Base-by-base conservation (phyloP, 352 stramenopile species). In the Peronospora farinosa region DNA sequence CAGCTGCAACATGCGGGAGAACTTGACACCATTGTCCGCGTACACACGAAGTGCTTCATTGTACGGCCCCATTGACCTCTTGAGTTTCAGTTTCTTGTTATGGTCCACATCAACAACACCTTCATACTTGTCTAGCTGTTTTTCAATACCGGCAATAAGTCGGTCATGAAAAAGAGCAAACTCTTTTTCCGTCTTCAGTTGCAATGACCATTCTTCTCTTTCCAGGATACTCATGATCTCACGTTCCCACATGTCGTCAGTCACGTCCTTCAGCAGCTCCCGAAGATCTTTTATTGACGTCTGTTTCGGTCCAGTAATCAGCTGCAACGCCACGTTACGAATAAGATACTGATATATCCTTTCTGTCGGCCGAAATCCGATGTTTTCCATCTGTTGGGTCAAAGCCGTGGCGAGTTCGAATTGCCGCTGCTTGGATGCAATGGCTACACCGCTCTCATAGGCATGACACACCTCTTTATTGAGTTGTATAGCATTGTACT, bases 371-470 rank as follows among this genome's bases (percentile, higher is more conserved):
- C 33, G 43, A 31, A 74, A 51, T 0, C 52, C 65, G 10, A 86
- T 47, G 33, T 48, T 10, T 51, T 74, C 60, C 65, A 86, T 77
- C 62, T 88, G 76, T 27, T 58, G 31, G 19, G 67, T 52, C 7
- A 86, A 57, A 15, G 41, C 63, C 17, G 44, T 51, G 7, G 71
- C 72, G 12, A 87, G 36, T 5, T 65, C 49, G 28, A 86, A 83
- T 48, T 90, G 73, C 21, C 65, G 62, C 57, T 90, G 78, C 64
- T 90, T 90, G 46, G 68, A 69, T 12, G 76, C 68, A 48, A 90
- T 86, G 9, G 78, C 76, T 11, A 90, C 63, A 36, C 68, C 78
- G 33, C 65, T 78, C 40, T 87, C 76, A 51, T 88, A 90, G 3
- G 63, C 75, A 5, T 57, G 54, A 19, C 40, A 45, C 25, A 86